Conservation (phyloP, 768 basidiomycete genomes). For the Leucosporidium scottii region DNA sequence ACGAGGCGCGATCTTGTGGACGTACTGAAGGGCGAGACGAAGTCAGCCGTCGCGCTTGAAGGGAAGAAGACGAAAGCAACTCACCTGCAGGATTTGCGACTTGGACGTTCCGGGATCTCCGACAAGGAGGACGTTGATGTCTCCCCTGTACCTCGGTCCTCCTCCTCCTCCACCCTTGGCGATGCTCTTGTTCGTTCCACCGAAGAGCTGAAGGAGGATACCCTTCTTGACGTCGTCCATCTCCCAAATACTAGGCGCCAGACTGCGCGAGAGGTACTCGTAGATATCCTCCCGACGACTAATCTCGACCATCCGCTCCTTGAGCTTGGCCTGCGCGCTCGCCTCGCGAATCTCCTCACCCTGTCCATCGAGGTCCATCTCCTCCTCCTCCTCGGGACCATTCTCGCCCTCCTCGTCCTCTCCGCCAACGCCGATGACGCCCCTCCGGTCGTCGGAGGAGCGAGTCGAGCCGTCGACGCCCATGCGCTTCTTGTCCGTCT, state of each 20-base stretch:
- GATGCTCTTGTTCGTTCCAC: constrained; percentile 95
- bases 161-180: constrained; percentile 87
- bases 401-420: constrained; percentile 54
- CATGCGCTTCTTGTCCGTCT: constrained; percentile 59
- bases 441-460: constrained; percentile 47
- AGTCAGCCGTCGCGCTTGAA: background rate
- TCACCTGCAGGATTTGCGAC: constrained; percentile 84
- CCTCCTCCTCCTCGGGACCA: constrained; percentile 34
- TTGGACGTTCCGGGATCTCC: constrained; percentile 97
- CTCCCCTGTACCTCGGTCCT: constrained; percentile 91
- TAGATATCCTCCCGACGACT: constrained; percentile 74
- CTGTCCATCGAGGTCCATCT: constrained; percentile 41
- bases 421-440: constrained; percentile 63
- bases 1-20: constrained; percentile 95
- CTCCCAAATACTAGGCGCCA: constrained; percentile 94
- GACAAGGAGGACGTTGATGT: constrained; percentile 94
- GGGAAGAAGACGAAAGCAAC: constrained; percentile 25
- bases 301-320: constrained; percentile 66
- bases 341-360: constrained; percentile 42
- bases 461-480: constrained; percentile 75
- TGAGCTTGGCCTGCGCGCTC: constrained; percentile 46
- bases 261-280: constrained; percentile 68
- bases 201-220: constrained; percentile 88
- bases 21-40: constrained; percentile 58
- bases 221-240: constrained; percentile 99